Base-by-base conservation (phyloP, 805 yeast species). In the Citeromyces nyonsensis region DNA sequence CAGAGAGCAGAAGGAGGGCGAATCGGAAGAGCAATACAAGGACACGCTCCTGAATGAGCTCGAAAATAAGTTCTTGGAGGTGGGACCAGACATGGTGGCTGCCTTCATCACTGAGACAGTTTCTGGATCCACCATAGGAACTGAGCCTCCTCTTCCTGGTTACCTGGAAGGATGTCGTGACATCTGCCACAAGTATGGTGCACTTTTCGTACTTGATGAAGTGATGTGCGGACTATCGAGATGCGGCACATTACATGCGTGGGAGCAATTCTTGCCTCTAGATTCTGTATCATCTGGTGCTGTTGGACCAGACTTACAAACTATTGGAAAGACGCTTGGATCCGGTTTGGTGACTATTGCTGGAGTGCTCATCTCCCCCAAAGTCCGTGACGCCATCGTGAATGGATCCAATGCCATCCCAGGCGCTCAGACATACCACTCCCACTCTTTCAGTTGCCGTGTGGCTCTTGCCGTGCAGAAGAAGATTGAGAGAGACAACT, bases 191-290 rank as follows among this genome's bases (percentile, higher is more conserved):
- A 66, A 66, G 43, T 66, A 66, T 44, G 72, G 63, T 25, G 55
- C 62, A 27, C 46, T 66, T 25, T 48, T 68, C 37, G 49, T 63
- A 45, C 50, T 64, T 33, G 74, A 68, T 38, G 74, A 69, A 48
- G 67, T 66, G 24, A 65, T 66, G 72, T 65, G 69, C 42, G 74
- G 74, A 22, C 57, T 65, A 18, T 73, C 73, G 24, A 58, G 74
- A 45, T 48, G 59, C 38, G 72, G 73, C 28, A 53, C 55, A 25
- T 54, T 59, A 30, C 58, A 59, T 47, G 65, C 70, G 29, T 65
- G 61, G 64, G 66, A 63, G 43, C 60, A 57, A 40, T 56, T 42
- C 35, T 34, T 55, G 30, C 53, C 49, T 10, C 42, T 48, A 26
- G 52, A 18, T 7, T 18, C 22, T 18, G 7, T 18, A 5, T 18